phyloP scores from a whole-genome alignment of 495 filamentous ascomycete species.

The Penicillium coffeae region DNA sequence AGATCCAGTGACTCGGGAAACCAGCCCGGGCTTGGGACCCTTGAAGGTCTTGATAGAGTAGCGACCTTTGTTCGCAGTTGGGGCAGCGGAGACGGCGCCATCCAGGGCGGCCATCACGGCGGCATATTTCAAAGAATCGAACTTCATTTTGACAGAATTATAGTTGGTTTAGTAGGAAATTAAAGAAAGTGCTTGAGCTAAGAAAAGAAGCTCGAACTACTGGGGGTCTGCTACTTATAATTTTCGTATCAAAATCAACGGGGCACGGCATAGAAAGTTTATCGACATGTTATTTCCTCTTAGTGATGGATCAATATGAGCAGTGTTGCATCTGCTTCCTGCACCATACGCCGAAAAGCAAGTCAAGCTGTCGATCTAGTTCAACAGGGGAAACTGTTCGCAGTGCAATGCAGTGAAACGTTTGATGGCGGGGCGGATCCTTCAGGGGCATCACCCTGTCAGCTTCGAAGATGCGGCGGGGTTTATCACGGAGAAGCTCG shows the following conservation, averaged over 20 bases:
- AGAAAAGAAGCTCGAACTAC: background rate
- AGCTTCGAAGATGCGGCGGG: no score
- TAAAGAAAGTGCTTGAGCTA: background rate
- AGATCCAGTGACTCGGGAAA: background rate
- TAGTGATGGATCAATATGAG: background rate
- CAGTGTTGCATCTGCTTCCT: background rate
- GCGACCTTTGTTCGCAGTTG: constrained; percentile 13
- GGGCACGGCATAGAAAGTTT: background rate
- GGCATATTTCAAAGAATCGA: background rate
- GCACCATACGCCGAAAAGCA: background rate
- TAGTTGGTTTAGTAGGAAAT: background rate
- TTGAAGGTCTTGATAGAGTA: constrained; percentile 38
- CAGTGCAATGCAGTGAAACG: background rate
- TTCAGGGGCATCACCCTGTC: background rate
- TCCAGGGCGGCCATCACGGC: constrained; percentile 19
- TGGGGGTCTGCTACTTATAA: background rate
- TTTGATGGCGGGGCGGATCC: background rate
- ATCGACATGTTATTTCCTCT: background rate
- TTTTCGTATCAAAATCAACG: background rate
- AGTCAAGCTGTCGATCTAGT: background rate
- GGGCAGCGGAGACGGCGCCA: constrained; percentile 26
- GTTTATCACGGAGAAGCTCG: no score
- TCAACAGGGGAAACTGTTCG: background rate
- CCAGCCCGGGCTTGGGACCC: constrained; percentile 28
- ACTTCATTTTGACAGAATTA: background rate